Conservation (phyloP, 306 rosid genomes). For the Sicyos edulis region DNA sequence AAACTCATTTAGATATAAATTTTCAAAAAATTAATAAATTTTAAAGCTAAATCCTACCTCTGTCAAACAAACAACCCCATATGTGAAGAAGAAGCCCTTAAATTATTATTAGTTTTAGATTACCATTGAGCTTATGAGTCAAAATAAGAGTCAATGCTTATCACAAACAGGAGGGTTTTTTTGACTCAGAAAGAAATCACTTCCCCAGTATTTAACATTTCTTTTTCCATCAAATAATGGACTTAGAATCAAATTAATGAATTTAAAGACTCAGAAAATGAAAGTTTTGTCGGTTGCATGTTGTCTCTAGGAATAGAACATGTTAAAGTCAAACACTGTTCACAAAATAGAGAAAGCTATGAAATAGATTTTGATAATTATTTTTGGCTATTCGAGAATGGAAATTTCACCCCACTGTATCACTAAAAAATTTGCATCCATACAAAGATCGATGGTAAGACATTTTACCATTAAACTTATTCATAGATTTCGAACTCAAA, state of each 20-base stretch:
- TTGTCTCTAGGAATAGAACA: background rate
- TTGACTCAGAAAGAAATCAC: background rate
- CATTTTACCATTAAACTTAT: too few relatives aligned
- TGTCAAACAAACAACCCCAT: too few relatives aligned
- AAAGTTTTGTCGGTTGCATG: background rate
- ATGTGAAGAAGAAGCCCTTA: too few relatives aligned
- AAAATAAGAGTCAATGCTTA: slow-evolving; percentile 4
- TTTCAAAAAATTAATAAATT: too few relatives aligned
- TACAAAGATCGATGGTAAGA: too few relatives aligned
- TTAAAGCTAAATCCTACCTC: too few relatives aligned
- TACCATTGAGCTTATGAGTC: background rate
- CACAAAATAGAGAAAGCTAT: background rate
- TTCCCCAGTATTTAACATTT: background rate
- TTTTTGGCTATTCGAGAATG: too few relatives aligned
- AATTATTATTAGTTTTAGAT: background rate
- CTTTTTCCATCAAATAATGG: background rate
- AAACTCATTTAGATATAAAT: too few relatives aligned
- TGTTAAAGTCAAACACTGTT: background rate
- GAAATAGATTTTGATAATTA: background rate
- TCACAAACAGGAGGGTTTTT: background rate
- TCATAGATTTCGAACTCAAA: too few relatives aligned
- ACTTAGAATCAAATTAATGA: background rate
- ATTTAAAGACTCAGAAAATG: background rate
- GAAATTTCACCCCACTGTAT: too few relatives aligned
- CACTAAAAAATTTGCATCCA: too few relatives aligned